Evolutionary conservation across 2,329 filamentous ascomycete species (phyloP).

Genomic region (Hypoxylon sp.): DNA sequence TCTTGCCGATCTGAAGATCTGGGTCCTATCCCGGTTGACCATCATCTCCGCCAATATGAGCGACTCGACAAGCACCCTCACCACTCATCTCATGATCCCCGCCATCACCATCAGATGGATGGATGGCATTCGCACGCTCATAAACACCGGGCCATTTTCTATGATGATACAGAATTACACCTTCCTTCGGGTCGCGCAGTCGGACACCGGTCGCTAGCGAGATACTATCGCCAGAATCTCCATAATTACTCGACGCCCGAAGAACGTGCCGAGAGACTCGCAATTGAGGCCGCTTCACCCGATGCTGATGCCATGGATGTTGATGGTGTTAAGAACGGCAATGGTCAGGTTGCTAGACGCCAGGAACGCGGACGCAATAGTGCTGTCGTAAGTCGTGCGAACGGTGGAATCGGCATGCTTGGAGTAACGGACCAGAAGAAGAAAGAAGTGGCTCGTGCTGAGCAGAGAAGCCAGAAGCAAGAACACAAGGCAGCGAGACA

Average conservation of each 20-base stretch:
- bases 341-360: slow-evolving; percentile 54
- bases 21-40: slow-evolving; percentile 81
- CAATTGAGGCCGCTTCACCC: slow-evolving; percentile 63
- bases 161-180: slow-evolving; percentile 94
- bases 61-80: slow-evolving; percentile 80
- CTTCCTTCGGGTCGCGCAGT: slow-evolving; percentile 90
- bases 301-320: slow-evolving; percentile 56
- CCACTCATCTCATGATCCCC: slow-evolving; percentile 78
- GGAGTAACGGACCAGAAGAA: slow-evolving; percentile 83
- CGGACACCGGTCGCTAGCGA: slow-evolving; percentile 87
- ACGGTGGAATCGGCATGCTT: slow-evolving; percentile 81
- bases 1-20: slow-evolving; percentile 89
- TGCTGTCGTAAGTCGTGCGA: slow-evolving; percentile 74
- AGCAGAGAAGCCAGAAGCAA: slow-evolving; percentile 76
- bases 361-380: slow-evolving; percentile 61
- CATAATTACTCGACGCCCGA: slow-evolving; percentile 83
- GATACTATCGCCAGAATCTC: slow-evolving; percentile 94
- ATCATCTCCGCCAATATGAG: slow-evolving; percentile 77
- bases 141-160: slow-evolving; percentile 83
- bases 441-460: slow-evolving; percentile 72
- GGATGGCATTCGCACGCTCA: slow-evolving; percentile 88
- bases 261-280: slow-evolving; percentile 77
- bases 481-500: slow-evolving; percentile 72
- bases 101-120: slow-evolving; percentile 79
- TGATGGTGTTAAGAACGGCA: slow-evolving; percentile 46